Base-by-base conservation (phyloP, 139 green algal species). In the Coccomyxa sp. region DNA sequence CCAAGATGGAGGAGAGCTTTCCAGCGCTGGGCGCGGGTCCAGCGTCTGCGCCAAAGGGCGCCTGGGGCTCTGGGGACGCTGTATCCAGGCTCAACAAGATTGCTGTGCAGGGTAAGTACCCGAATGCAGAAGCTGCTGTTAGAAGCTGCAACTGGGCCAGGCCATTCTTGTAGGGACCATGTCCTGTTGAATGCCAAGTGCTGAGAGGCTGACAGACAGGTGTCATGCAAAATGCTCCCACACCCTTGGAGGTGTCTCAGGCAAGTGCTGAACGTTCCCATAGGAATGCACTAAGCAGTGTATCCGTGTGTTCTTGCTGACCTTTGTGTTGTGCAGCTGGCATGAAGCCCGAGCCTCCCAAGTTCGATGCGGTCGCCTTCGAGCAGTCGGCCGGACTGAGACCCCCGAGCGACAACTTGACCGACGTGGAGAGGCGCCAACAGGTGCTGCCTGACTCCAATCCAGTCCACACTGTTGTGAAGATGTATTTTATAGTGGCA, bases 371-470 rank as follows among this genome's bases (percentile, higher is more conserved):
- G 38, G 38, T 71, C 18, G 9, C 63, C 4, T 71, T 28, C 10
- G 84, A 87, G 63, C 58, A 51, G 0, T 18, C 16, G 75, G 28
- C 21, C 9, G 68, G 81, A 59, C 84, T 87, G 74, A 45, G 84
- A 13, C 71, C 79, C 38, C 17, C 79, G 0, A 60, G 59, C 12
- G 84, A 87, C 57, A 45, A 14, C 28, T 79, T 75, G 13, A 59
- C 84, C 0, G 84, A 87, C 16, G 32, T 51, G 0, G n/a, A 67
- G 58, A 74, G 84, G 7, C 74, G 80, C 16, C 58, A 81, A 45
- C 32, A 84, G 79, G 83, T 87, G 83, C 7, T 63, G 10, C 4
- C 21, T 31, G 13, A 77, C 0, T 51, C 38, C 38, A 51, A 11
- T 51, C 7, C 38, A 51, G 38, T n/a, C n/a, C 38, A 7, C 7